Conservation (phyloP, 352 stramenopile genomes). For the Phytophthora syringae region DNA sequence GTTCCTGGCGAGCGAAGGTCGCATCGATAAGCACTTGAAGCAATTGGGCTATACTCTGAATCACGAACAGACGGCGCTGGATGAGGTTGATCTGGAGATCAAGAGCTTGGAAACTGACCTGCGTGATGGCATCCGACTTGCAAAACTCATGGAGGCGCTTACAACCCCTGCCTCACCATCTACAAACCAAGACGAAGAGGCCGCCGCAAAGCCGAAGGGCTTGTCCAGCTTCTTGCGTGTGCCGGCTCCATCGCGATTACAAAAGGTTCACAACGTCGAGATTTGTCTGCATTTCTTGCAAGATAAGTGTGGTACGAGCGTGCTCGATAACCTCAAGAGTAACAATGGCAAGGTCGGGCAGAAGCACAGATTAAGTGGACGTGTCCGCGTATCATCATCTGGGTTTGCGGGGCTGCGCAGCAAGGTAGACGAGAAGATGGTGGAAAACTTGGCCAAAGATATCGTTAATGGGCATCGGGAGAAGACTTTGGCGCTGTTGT, state of each 20-base stretch:
- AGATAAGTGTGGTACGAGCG: slow-evolving; percentile 65
- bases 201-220: slow-evolving; percentile 8
- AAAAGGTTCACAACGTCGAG: slow-evolving; percentile 97
- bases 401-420: slow-evolving; percentile 57
- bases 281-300: slow-evolving; percentile 89
- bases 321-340: slow-evolving; percentile 63
- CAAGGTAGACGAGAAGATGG: slow-evolving; percentile 65
- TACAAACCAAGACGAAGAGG: slow-evolving; percentile 3
- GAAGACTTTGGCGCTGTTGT: slow-evolving; percentile 95
- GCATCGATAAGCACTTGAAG: slow-evolving; percentile 94
- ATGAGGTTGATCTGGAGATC: slow-evolving; percentile 95
- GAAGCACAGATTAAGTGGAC: slow-evolving; percentile 26
- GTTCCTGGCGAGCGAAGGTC: slow-evolving; percentile 94
- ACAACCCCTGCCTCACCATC: slow-evolving; percentile 36
- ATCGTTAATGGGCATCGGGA: slow-evolving; percentile 96
- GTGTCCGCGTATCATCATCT: slow-evolving; percentile 39
- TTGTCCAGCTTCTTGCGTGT: slow-evolving; percentile 92
- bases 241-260: slow-evolving; percentile 92
- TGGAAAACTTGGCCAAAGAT: slow-evolving; percentile 87
- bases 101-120: slow-evolving; percentile 94
- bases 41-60: slow-evolving; percentile 86
- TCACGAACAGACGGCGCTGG: slow-evolving; percentile 92
- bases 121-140: slow-evolving; percentile 95
- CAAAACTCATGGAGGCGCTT: slow-evolving; percentile 93
- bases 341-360: slow-evolving; percentile 14